Evolutionary conservation across 345 rosid species (phyloP).

Genomic region (Pseudoturritis turrita): DNA sequence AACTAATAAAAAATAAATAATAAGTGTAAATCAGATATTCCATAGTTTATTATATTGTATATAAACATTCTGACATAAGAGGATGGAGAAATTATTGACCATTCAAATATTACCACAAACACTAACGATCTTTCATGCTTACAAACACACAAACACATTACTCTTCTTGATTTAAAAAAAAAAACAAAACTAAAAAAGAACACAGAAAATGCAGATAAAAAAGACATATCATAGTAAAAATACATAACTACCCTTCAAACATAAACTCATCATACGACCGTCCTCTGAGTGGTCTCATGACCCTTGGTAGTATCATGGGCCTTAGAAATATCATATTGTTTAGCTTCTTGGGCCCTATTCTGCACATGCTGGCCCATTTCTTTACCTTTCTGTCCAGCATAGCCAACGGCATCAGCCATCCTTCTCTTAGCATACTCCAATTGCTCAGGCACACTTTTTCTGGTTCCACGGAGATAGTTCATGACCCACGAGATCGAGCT

Average conservation of each 20-base stretch:
- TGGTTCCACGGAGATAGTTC: slow-evolving; percentile 29
- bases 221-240: not conserved
- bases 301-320: slow-evolving; percentile 17
- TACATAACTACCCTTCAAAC: not conserved
- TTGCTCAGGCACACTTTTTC: slow-evolving; percentile 32
- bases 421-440: slow-evolving; percentile 42
- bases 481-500: slow-evolving; percentile 48
- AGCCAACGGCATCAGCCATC: slow-evolving; percentile 40
- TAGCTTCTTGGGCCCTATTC: slow-evolving; percentile 35
- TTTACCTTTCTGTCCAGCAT: slow-evolving; percentile 45
- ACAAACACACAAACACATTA: slow-evolving; percentile 13
- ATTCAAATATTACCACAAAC: not conserved
- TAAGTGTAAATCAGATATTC: no score
- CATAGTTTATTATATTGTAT: not conserved
- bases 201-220: not conserved
- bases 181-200: not conserved
- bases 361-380: slow-evolving; percentile 46
- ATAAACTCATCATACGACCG: not conserved
- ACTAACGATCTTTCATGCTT: not conserved
- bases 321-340: slow-evolving; percentile 23
- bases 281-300: slow-evolving; percentile 19
- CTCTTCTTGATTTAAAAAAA: not conserved
- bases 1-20: no score
- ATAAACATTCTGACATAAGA: not conserved
- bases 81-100: not conserved